A percentile compares a stretch with the other conserved stretches of the same genome.
These are phyloP conservation scores for Cephaloascus fragrans DNA, from an alignment of 805 yeast genomes.

Conservation along the genomic window DNA sequence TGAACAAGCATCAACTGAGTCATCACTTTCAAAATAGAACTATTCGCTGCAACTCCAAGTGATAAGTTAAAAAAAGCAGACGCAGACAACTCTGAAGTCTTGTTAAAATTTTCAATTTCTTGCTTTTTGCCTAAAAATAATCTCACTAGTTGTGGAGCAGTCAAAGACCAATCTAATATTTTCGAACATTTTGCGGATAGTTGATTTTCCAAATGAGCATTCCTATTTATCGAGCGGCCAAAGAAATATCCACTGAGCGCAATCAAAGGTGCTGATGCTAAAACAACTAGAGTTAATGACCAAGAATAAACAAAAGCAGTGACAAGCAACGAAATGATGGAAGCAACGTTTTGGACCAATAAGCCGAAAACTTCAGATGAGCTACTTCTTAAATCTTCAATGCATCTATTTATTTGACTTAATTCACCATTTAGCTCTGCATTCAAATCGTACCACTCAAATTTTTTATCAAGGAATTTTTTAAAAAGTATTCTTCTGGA, in stretches of 20 bases:
- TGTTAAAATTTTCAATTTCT: constrained; percentile 39
- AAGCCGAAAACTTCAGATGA: constrained; percentile 58
- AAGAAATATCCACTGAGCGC: constrained; percentile 35
- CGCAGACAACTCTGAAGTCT: constrained; percentile 24
- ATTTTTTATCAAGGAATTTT: constrained; percentile 33
- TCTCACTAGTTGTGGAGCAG: constrained; percentile 50
- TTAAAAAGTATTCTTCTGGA: constrained; percentile 38
- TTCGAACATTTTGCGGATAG: constrained; percentile 47
- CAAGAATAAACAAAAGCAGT: constrained; percentile 74
- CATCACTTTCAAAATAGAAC: constrained; percentile 45
- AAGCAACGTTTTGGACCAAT: constrained; percentile 40
- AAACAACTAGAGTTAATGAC: constrained; percentile 72
- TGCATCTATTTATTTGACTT: constrained; percentile 57
- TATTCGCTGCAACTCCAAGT: constrained; percentile 43
- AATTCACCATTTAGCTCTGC: constrained; percentile 51
- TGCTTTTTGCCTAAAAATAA: constrained; percentile 42
- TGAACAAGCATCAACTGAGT: constrained; percentile 75
- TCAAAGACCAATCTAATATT: constrained; percentile 60
- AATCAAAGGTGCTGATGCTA: constrained; percentile 68
- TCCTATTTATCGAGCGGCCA: constrained; percentile 39
- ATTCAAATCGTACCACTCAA: constrained; percentile 56
- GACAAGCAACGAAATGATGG: constrained; percentile 44
- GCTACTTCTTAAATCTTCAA: constrained; percentile 65
- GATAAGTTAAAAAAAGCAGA: constrained; percentile 30
- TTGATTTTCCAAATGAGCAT: constrained; percentile 47